These are phyloP conservation scores for Aureobasidium namibiae DNA, from an alignment of 2,329 filamentous ascomycete species.

Conservation along the genomic window DNA sequence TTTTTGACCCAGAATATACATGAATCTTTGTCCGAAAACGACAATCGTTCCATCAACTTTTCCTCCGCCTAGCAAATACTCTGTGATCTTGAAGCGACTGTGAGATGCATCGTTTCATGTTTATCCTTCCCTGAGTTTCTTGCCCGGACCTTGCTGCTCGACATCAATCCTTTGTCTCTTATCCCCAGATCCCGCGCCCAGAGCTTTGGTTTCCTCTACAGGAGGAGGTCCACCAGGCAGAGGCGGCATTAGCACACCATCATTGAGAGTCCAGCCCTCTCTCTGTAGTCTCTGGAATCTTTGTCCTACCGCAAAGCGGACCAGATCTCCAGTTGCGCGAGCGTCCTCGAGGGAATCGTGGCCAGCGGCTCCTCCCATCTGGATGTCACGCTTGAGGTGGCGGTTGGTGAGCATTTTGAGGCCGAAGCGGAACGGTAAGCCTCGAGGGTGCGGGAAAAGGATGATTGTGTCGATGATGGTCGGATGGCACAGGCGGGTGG, in stretches of 20 bases:
- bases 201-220: neutral
- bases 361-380: constrained; percentile 57
- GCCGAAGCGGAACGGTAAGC: constrained; percentile 68
- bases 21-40: neutral
- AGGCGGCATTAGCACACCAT: constrained; percentile 33
- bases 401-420: constrained; percentile 66
- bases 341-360: constrained; percentile 94
- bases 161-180: constrained; percentile 13
- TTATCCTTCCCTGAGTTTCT: neutral
- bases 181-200: constrained; percentile 2
- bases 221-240: constrained; percentile 6
- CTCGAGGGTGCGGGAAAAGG: constrained; percentile 68
- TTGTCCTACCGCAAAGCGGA: constrained; percentile 60
- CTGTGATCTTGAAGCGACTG: too few relatives aligned
- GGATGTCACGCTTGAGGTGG: constrained; percentile 69
- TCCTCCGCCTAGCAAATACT: neutral
- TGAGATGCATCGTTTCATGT: neutral
- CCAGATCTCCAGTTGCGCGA: constrained; percentile 77
- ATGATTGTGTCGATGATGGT: constrained; percentile 79
- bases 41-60: too few relatives aligned
- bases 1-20: neutral
- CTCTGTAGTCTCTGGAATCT: constrained; percentile 61
- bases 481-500: constrained; percentile 73
- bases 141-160: neutral
- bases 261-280: constrained; percentile 57